Evolutionary conservation across 2,329 filamentous ascomycete species (phyloP).

Genomic region (Leptographium wingfieldii): DNA sequence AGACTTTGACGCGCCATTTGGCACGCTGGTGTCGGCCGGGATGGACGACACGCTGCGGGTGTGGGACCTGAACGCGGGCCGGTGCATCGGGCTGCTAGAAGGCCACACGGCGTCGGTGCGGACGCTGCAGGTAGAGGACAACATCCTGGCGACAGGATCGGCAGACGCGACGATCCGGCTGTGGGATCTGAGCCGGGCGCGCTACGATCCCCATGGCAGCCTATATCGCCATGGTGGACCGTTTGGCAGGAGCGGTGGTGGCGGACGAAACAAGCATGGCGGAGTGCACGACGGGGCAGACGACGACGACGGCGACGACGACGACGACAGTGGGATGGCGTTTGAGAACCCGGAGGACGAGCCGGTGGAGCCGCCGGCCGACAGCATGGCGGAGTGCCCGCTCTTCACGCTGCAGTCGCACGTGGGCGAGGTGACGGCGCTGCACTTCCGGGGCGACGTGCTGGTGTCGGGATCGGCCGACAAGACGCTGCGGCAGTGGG

Average conservation of each 20-base stretch:
- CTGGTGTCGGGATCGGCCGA: constrained; percentile 93
- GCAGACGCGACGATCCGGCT: constrained; percentile 89
- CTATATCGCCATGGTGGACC: constrained; percentile 40
- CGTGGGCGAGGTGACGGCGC: constrained; percentile 84
- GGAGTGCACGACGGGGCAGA: constrained; percentile 17
- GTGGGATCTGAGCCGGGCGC: constrained; percentile 86
- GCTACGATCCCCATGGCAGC: constrained; percentile 61
- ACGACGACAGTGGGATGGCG: constrained; percentile 55
- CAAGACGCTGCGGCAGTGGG: constrained; percentile 96
- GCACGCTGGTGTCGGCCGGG: constrained; percentile 82
- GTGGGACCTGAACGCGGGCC: constrained; percentile 89
- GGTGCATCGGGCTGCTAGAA: constrained; percentile 83
- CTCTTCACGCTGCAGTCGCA: constrained; percentile 84
- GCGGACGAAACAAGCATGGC: constrained; percentile 37
- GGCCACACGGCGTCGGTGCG: constrained; percentile 92
- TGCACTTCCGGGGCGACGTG: constrained; percentile 80
- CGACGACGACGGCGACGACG: constrained; percentile 28
- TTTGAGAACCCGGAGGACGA: constrained; percentile 61
- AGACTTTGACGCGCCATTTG: constrained; percentile 96
- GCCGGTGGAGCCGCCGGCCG: constrained; percentile 56
- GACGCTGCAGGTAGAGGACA: constrained; percentile 86
- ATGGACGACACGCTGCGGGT: constrained; percentile 89
- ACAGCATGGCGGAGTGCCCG: constrained; percentile 79
- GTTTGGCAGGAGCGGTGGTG: constrained; percentile 34
- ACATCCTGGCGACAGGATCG: constrained; percentile 86